Evolutionary conservation across 148 eudicot genomes (phyloP), one percentile per base, ranked within the genome.

Genomic region (Tetragonia tetragonoides): DNA sequence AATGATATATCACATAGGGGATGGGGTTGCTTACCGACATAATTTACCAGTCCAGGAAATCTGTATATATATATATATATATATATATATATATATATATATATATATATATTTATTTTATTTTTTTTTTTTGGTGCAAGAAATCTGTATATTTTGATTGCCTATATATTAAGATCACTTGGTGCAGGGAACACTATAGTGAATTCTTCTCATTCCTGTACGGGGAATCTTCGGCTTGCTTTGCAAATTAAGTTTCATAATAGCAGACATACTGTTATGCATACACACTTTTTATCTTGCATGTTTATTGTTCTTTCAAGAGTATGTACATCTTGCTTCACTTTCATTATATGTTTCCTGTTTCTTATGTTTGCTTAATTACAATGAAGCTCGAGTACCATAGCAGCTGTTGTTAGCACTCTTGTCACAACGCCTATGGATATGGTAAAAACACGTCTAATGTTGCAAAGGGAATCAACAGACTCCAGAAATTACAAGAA

Each of bases 401-500:
- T 85, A 78, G 94, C 98, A 77, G 98, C 96, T 75, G 73, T 83
- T 16, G 88, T 87, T 56, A 91, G 98, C 88, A 95, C 98, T 73
- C 81, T 95, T 66, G 79, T 90, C 40, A 95, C 97, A 56, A 89
- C 97, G 59, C 98, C 98, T 3, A 74, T 92, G 51, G 98, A 95
- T 87, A 87, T 91, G 90, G 87, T 95, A 74, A 92, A 95, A 91
- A 95, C 98, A 68, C 97, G 98, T 80, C 87, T 95, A 73, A 95
- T 95, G 98, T 77, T 92, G 90, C 98, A 95, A 74, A 80, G 80
- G 71, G 91, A 89, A 83, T 89, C 97, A 80, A 84, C 74, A 77
- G 72, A 51, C 66, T 83, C 40, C 65, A 89, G 88, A 81, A 85
- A 74, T 71, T 95, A 95, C 76, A 89, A 70, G 78, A 91, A 91